Conservation (phyloP, 179 eudicot genomes). For the Amaranthus tricolor region DNA sequence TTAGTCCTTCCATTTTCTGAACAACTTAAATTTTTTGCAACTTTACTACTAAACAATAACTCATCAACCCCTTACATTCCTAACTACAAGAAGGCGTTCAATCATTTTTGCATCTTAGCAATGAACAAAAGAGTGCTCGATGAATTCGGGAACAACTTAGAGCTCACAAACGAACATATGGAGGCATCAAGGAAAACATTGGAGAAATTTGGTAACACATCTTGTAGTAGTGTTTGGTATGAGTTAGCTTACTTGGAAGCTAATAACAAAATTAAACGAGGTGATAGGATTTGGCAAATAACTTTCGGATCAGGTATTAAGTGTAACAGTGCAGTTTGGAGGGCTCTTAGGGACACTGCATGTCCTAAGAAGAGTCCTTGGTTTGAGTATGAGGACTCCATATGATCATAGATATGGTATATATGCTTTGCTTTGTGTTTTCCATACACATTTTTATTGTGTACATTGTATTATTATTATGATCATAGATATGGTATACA, state of each 20-base stretch:
- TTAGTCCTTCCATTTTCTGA: conserved; percentile 58
- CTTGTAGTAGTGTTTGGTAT: conserved; percentile 74
- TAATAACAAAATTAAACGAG: conserved; percentile 32
- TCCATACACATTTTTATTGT: no score
- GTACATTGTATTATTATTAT: no score
- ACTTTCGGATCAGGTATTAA: conserved; percentile 64
- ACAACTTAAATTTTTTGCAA: conserved; percentile 52
- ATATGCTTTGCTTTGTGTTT: no score
- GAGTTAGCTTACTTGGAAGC: conserved; percentile 60
- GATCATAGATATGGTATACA: no score
- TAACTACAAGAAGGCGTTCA: conserved; percentile 65
- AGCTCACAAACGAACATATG: conserved; percentile 58
- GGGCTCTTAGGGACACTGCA: conserved; percentile 37
- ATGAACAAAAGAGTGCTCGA: conserved; percentile 60
- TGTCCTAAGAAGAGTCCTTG: conserved; percentile 46
- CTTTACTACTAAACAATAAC: conserved; percentile 33
- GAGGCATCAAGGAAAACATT: conserved; percentile 66
- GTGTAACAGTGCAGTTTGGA: conserved; percentile 77
- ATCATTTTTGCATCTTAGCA: conserved; percentile 66
- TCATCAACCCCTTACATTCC: conserved; percentile 53
- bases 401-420: no score
- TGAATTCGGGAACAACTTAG: conserved; percentile 57
- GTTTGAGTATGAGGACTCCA: conserved; percentile 18
- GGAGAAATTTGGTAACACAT: conserved; percentile 73
- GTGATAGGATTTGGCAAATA: conserved; percentile 55